Base-by-base conservation (phyloP, 2,329 filamentous ascomycete species). In the Trichophyton mentagrophytes region DNA sequence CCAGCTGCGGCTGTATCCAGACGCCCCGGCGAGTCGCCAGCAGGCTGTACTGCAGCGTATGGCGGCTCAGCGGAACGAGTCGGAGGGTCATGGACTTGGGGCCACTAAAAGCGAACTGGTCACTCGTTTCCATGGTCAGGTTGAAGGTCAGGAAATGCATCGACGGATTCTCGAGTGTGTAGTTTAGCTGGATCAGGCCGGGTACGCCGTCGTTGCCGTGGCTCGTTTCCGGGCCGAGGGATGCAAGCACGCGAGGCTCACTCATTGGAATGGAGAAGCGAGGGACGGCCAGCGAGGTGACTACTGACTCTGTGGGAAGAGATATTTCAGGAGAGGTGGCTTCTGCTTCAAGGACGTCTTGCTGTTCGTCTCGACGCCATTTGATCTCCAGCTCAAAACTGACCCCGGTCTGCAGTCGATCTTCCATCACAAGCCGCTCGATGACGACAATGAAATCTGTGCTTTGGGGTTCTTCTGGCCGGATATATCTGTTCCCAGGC, bases 101-200 rank as follows among this genome's bases (percentile, higher is more conserved):
- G 0, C 93, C 93, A 6, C 89, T 90, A 73, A 99, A 97, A 0
- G 90, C 92, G 73, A 97, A 97, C 59, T 90, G 83, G 65, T 95
- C 90, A 70, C 85, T 92, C 2, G 90, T 88, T 67, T 99, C 92
- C 90, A 99, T 95, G 27, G 80, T 85, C 57, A 97, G 74, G 33
- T 89, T 90, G 74, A 99, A 99, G 0, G 91, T 96, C 57, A 99
- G 82, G 74, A 96, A 95, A 72, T 99, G 93, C 71, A 85, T 87
- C 0, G 92, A 96, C 0, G 91, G 88, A 71, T 99, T 99, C 74
- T 99, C 93, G 61, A 99, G 84, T 2, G 85, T 89, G 70, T 87
- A 87, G 62, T 81, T 74, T 44, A 85, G 74, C 57, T 82, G 73
- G 42, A 77, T 69, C 53, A 77, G 62, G 5, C 70, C 72, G 0